Evolutionary conservation across 2,329 filamentous ascomycete genomes (phyloP), one percentile per base, ranked within the genome.

Genomic region (Fusarium albidum): DNA sequence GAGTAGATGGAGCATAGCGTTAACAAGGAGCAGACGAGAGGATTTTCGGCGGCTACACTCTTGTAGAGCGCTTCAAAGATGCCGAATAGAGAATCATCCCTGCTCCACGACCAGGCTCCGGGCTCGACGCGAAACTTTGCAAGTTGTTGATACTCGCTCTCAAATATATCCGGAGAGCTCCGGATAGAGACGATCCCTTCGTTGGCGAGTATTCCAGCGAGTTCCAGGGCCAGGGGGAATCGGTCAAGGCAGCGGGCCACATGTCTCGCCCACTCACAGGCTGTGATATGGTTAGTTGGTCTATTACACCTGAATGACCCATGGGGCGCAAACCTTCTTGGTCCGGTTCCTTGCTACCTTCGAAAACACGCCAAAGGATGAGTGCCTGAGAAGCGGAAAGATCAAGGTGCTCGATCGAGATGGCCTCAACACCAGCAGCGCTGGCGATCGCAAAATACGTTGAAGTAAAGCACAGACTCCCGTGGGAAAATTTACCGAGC

Each of bases 201-300:
- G 5, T 34, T 33, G 1, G 33, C n/a, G 1, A 40, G 33, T 6
- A 25, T 33, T 3, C 34, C 49, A 0, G 25, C 35, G 2, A 48
- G 18, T 3, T 52, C 49, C 1, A 52, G 14, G 6, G 15, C 49
- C 3, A 52, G 9, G 9, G 49, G 49, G 2, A 48, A 52, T 1
- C 43, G 42, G 5, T 17, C 15, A 3, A 52, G n/a, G 3, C 48
- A 12, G 2, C 17, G 40, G 1, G 35, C 49, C 4, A 18, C 11
- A 11, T 3, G 25, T 8, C 9, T 26, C 4, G 35, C 43, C 13
- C 7, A 1, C 8, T 18, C 10, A 1, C 1, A 17, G 2, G 12
- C 49, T 52, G n/a, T 13, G 5, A 1, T 0, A 14, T 1, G 2
- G 28, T 48, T 9, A 48, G 9, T 9, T 9, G 21, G 12, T 6